Evolutionary conservation across 345 rosid species (phyloP), one percentile per base, ranked within the genome.

Genomic region (Trapa bicornis): DNA sequence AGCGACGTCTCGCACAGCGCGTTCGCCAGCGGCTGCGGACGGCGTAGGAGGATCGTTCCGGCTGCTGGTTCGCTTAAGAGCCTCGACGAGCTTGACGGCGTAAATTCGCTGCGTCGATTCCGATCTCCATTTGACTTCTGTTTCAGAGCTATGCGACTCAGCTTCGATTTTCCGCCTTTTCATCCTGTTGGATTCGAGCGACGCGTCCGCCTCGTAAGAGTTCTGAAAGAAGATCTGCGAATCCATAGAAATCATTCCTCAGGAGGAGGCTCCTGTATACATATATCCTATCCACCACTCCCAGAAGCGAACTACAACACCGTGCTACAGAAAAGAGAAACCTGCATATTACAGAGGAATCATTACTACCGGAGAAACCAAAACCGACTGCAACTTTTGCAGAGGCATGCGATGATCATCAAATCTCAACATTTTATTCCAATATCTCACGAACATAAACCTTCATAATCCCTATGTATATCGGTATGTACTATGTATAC

Each of bases 61-160:
- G n/a, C 88, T 22, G 29, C 29, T 82, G 68, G 69, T 72, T 53
- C 71, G 68, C 9, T 84, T 84, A 8, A 93, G 79, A 57, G 97
- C 89, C 42, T 82, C 80, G 50, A 78, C 17, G 70, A 89, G 96
- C 71, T 84, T 89, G 22, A 65, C 70, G 36, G 87, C 71, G 79
- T 87, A 89, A 84, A 81, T 83, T 89, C 80, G 89, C 16, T 82
- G 96, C n/a, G 68, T 79, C 4, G 80, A 70, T 17, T 75, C 78
- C 37, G 89, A 82, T 73, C 75, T 78, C 98, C 98, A 93, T 76
- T 83, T 82, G 45, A 47, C 56, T 29, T 64, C 65, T 52, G 48
- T 32, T 14, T 29, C 36, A 29, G 43, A 56, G 64, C 53, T 61
- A 29, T 68, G 64, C 71, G 65, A 37, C 3, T 32, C 56, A 32